These are phyloP conservation scores for Poronia punctata DNA, from an alignment of 495 filamentous ascomycete species.

Conservation along the genomic window DNA sequence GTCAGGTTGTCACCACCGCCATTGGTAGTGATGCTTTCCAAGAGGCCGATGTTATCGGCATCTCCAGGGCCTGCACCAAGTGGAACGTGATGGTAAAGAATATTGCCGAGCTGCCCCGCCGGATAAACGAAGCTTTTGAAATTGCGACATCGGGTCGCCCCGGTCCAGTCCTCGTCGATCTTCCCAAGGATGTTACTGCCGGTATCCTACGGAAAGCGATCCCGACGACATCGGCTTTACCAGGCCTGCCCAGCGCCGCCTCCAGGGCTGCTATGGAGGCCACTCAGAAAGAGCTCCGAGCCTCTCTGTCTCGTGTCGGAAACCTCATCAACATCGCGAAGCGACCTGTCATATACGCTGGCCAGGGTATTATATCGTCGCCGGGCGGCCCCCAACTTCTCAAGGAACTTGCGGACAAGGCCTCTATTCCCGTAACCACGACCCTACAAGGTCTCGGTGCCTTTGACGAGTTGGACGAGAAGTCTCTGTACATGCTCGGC, in stretches of 20 bases:
- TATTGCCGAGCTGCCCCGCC: constrained; percentile 65
- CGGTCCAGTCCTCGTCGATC: constrained; percentile 72
- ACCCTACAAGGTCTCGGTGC: constrained; percentile 70
- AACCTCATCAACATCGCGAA: constrained; percentile 65
- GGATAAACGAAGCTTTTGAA: constrained; percentile 82
- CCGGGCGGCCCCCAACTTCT: constrained; percentile 62
- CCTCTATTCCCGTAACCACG: constrained; percentile 69
- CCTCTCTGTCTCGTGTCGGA: constrained; percentile 56
- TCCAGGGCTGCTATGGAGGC: constrained; percentile 56
- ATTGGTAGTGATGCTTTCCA: constrained; percentile 80
- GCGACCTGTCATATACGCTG: constrained; percentile 71
- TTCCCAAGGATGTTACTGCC: constrained; percentile 74
- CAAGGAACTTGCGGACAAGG: constrained; percentile 62
- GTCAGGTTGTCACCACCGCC: constrained; percentile 65
- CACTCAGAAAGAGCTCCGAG: constrained; percentile 50
- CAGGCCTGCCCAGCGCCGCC: constrained; percentile 62
- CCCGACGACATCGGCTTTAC: constrained; percentile 56
- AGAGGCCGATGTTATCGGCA: constrained; percentile 71
- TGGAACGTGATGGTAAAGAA: constrained; percentile 84
- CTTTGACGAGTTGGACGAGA: constrained; percentile 71
- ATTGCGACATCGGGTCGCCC: constrained; percentile 71
- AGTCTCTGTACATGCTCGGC: constrained; percentile 74
- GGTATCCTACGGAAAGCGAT: constrained; percentile 60
- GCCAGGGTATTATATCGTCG: constrained; percentile 58
- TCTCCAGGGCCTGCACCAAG: constrained; percentile 72